phyloP scores from a whole-genome alignment of 768 basidiomycete species.

The Gelatoporia subvermispora region DNA sequence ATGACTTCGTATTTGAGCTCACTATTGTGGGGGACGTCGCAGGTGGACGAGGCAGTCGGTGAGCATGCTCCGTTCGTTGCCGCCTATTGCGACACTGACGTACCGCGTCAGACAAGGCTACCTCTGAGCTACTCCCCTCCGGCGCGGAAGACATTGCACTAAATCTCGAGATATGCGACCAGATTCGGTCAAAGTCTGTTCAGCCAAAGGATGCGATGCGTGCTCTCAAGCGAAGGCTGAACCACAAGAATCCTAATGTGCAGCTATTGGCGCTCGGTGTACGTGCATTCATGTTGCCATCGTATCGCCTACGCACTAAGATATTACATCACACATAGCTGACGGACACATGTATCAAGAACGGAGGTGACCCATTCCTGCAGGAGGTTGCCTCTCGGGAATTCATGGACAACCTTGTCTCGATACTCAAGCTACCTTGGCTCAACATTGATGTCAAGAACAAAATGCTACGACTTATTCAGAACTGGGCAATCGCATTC shows the following conservation, averaged over 20 bases:
- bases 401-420: slow-evolving; percentile 90
- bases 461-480: slow-evolving; percentile 71
- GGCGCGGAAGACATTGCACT: slow-evolving; percentile 88
- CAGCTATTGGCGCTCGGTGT: slow-evolving; percentile 84
- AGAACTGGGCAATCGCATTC: slow-evolving; percentile 92
- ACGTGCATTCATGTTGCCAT: slow-evolving; percentile 33
- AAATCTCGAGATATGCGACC: slow-evolving; percentile 94
- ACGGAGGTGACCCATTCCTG: slow-evolving; percentile 91
- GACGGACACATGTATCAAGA: slow-evolving; percentile 92
- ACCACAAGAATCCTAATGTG: slow-evolving; percentile 95
- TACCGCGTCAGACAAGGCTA: slow-evolving; percentile 73
- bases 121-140: slow-evolving; percentile 80
- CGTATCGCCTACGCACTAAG: slow-evolving; percentile 2
- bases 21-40: slow-evolving; percentile 79
- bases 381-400: slow-evolving; percentile 81
- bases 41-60: slow-evolving; percentile 83
- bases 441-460: slow-evolving; percentile 82
- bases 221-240: slow-evolving; percentile 78
- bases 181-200: slow-evolving; percentile 88
- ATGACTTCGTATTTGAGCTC: slow-evolving; percentile 57
- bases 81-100: slow-evolving; percentile 4
- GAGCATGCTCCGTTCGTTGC: slow-evolving; percentile 21
- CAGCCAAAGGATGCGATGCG: slow-evolving; percentile 85
- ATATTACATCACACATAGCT: slow-evolving; percentile 41
- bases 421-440: slow-evolving; percentile 72